These are phyloP conservation scores for Eimeria praecox DNA, from an alignment of 169 alveolate species.

Conservation along the genomic window DNA sequence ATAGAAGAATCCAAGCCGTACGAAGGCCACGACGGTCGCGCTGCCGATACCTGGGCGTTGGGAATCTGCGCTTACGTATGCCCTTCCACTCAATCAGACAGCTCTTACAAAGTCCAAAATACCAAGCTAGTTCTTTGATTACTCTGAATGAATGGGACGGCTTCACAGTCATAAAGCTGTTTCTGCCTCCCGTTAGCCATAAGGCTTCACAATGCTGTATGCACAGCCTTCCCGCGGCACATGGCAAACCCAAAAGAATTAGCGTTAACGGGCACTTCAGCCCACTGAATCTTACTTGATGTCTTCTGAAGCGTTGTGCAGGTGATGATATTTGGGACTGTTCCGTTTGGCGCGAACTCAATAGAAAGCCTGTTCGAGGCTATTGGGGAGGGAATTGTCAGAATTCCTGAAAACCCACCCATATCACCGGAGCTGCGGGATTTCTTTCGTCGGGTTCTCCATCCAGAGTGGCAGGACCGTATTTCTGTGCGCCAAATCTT, in stretches of 20 bases:
- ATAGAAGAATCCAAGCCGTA: constrained; percentile 83
- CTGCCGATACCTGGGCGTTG: constrained; percentile 91
- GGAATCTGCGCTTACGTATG: constrained; percentile 87
- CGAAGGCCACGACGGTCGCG: constrained; percentile 89
- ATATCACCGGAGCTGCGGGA: constrained; percentile 56
- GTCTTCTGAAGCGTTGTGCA: not conserved
- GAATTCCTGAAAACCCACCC: constrained; percentile 80
- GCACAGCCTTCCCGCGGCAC: not conserved
- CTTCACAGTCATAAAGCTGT: not conserved
- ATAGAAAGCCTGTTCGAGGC: constrained; percentile 83
- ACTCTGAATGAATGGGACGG: not conserved
- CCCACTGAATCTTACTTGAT: not conserved
- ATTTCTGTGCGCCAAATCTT: constrained; percentile 61
- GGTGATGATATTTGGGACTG: constrained; percentile 85
- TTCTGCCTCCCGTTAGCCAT: not conserved
- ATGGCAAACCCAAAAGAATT: not conserved
- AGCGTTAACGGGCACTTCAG: not conserved
- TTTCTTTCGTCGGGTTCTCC: constrained; percentile 57
- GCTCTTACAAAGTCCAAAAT: not conserved
- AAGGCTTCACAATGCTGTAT: not conserved
- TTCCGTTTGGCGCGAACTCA: constrained; percentile 86
- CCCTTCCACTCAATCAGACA: not conserved
- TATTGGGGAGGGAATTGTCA: constrained; percentile 78
- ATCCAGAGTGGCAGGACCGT: constrained; percentile 55
- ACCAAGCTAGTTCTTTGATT: not conserved